Percentiles rank a stretch among this genome's conserved stretches.
These are phyloP conservation scores for Zalerion maritima DNA, from an alignment of 495 filamentous ascomycete genomes.

Conservation along the genomic window DNA sequence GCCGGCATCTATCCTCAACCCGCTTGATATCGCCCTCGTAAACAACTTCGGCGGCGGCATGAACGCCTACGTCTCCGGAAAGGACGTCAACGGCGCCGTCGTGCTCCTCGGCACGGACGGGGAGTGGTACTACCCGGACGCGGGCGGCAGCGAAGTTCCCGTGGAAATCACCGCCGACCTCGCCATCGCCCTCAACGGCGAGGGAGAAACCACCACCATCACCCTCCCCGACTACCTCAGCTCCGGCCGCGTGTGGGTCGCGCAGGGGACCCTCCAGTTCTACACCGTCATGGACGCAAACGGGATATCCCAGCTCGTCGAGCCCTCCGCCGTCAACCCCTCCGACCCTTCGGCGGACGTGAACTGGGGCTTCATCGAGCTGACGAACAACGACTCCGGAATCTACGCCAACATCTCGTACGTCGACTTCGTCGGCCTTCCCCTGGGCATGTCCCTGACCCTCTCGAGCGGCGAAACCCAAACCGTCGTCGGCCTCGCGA, in stretches of 20 bases:
- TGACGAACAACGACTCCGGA: slow-evolving; percentile 20
- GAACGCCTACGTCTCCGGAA: slow-evolving; percentile 26
- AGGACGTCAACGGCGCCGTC: slow-evolving; percentile 14
- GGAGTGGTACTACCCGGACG: slow-evolving; percentile 20
- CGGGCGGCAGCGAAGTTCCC: slow-evolving; percentile 12
- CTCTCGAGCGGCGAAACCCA: slow-evolving; percentile 17
- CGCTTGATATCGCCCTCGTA: slow-evolving; percentile 15
- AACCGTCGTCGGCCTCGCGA: slow-evolving; percentile 17
- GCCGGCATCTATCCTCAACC: slow-evolving; percentile 1
- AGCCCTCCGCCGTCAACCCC: slow-evolving; percentile 28
- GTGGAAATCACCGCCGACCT: slow-evolving; percentile 14
- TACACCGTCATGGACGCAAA: slow-evolving; percentile 16
- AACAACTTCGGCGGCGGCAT: slow-evolving; percentile 27
- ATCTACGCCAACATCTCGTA: slow-evolving; percentile 32
- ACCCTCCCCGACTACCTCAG: slow-evolving; percentile 23
- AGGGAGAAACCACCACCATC: slow-evolving; percentile 22
- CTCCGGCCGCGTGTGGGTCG: slow-evolving; percentile 27
- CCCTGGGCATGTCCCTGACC: slow-evolving; percentile 24
- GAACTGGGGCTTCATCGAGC: slow-evolving; percentile 34
- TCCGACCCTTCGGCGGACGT: slow-evolving; percentile 23
- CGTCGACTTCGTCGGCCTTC: slow-evolving; percentile 33
- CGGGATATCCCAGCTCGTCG: slow-evolving; percentile 19
- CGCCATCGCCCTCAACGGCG: slow-evolving; percentile 14
- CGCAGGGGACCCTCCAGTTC: slow-evolving; percentile 28
- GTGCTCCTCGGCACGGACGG: slow-evolving; percentile 24